These are phyloP conservation scores for Pseudogymnoascus sp. DNA, from an alignment of 2,329 filamentous ascomycete genomes.

Conservation along the genomic window DNA sequence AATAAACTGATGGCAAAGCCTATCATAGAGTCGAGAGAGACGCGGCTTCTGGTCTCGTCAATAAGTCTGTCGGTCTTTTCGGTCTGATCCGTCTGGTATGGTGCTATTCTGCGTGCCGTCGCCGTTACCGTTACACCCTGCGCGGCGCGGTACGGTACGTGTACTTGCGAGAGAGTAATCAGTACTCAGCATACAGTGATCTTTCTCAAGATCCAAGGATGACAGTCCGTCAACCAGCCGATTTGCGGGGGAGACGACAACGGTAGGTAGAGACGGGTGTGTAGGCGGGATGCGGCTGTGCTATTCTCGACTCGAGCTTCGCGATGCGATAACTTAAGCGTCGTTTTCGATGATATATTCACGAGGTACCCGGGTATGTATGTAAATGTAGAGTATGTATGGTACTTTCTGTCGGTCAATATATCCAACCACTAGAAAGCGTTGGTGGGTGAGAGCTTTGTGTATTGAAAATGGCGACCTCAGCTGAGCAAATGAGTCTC, in stretches of 20 bases:
- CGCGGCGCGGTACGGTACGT: neutral
- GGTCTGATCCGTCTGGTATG: neutral
- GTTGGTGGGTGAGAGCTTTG: neutral
- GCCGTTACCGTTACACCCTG: constrained; percentile 6
- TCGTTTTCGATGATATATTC: constrained; percentile 1
- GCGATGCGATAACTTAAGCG: constrained; percentile 1
- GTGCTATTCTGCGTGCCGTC: neutral
- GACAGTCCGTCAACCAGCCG: constrained; percentile 5
- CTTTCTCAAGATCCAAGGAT: neutral
- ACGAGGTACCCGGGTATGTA: constrained; percentile 1
- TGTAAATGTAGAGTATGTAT: neutral
- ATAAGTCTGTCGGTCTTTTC: neutral
- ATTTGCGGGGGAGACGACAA: neutral
- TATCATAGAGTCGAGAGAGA: constrained; percentile 7
- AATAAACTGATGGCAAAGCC: constrained; percentile 7
- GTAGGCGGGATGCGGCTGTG: neutral
- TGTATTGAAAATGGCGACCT: neutral
- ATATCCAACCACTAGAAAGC: constrained; percentile 9
- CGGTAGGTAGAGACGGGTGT: neutral
- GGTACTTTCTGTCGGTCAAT: neutral
- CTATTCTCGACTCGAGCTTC: neutral
- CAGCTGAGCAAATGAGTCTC: constrained; percentile 6
- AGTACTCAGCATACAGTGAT: constrained; percentile 1
- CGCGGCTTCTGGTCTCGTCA: neutral
- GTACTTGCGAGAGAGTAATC: neutral